Base-by-base conservation (phyloP, 352 stramenopile genomes). In the Vaucheria bursata region DNA sequence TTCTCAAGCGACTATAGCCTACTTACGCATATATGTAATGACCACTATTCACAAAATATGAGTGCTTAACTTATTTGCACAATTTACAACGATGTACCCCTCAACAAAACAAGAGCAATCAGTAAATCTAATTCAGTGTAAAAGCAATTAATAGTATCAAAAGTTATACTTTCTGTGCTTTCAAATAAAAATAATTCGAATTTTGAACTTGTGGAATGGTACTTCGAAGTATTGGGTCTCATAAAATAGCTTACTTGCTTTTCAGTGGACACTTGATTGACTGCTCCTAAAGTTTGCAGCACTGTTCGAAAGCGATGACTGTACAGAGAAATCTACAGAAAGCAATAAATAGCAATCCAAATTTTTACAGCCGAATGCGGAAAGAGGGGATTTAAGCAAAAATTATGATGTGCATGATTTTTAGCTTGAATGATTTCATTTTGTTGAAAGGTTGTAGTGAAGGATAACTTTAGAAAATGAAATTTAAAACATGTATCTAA, bases 231-330 rank as follows among this genome's bases (percentile, higher is more conserved):
- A 18, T 39, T 18, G 8, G 64, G 18, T 39, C n/a, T n/a, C n/a
- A n/a, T n/a, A n/a, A n/a, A n/a, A n/a, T n/a, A n/a, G n/a, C n/a
- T n/a, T n/a, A 83, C 78, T 67, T 83, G 78, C 75, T 90, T 91
- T n/a, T 96, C 95, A 8, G 93, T 97, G 39, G 94, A 93, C 52
- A 98, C 95, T 84, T 97, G 92, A 75, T 95, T 97, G 29, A 98
- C 94, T 45, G 95, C 93, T 1, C 96, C 88, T 52, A 98, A 90
- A 0, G 94, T 96, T 68, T 91, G 92, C 4, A 98, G 85, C 66
- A 98, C 94, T 0, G 92, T 97, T 71, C 94, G 91, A 87, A 98
- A 97, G 68, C 92, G 87, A 85, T 95, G 95, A 64, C 89, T 96
- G 85, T 97, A 97, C 49, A 97, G 91, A 5, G 92, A 92, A 70